phyloP scores from a whole-genome alignment of 495 filamentous ascomycete genomes.

The Oidiodendron maius region DNA sequence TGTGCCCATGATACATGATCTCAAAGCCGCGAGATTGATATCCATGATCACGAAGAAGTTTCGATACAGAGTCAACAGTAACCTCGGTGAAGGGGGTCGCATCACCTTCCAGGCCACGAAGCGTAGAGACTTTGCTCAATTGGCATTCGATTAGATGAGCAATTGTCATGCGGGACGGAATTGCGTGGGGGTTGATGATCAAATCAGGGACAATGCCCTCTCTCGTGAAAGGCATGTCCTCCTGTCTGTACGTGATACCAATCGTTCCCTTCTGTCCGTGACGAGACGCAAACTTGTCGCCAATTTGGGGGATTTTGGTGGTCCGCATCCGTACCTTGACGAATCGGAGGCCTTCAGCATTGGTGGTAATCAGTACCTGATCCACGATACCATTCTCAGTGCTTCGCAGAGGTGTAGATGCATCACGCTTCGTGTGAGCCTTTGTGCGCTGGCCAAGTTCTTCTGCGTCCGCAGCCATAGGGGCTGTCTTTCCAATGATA shows the following conservation, averaged over 20 bases:
- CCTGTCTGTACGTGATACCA: constrained; percentile 92
- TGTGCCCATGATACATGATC: constrained; percentile 98
- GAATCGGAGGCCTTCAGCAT: constrained; percentile 82
- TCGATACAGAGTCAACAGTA: constrained; percentile 90
- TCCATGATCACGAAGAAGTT: constrained; percentile 80
- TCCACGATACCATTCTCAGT: constrained; percentile 97
- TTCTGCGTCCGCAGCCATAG: constrained; percentile 84
- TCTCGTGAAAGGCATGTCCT: constrained; percentile 97
- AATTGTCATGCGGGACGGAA: constrained; percentile 99
- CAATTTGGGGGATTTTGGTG: constrained; percentile 96
- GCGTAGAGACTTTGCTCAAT: constrained; percentile 85
- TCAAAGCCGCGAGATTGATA: constrained; percentile 98
- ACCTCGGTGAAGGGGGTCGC: constrained; percentile 98
- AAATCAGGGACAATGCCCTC: constrained; percentile 90
- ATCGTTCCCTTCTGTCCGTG: constrained; percentile 99
- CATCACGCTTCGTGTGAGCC: constrained; percentile 86
- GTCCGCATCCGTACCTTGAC: constrained; percentile 97
- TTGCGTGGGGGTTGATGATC: constrained; percentile 99
- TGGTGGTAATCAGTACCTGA: constrained; percentile 86
- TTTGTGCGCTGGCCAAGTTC: constrained; percentile 90
- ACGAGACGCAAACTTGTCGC: constrained; percentile 98
- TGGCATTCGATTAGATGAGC: constrained; percentile 99
- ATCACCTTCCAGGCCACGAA: constrained; percentile 90
- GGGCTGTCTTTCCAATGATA: constrained; percentile 97
- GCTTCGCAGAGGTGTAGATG: constrained; percentile 87